A percentile compares a stretch with the other conserved stretches of the same genome.
phyloP scores from a whole-genome alignment of 2,329 filamentous ascomycete species.

The Penicillium palitans region DNA sequence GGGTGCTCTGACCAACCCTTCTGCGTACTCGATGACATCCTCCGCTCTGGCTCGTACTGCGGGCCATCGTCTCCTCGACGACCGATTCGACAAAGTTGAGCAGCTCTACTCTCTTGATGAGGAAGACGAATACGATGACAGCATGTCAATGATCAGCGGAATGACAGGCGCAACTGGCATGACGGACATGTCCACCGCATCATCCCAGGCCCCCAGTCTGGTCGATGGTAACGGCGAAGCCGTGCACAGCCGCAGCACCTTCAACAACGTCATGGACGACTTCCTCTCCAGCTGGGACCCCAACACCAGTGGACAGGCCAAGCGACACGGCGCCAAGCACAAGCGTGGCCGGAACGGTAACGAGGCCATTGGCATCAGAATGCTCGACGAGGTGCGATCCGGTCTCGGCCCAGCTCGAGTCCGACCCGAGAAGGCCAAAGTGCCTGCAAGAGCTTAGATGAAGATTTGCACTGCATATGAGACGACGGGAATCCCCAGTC shows the following conservation, averaged over 20 bases:
- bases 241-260: constrained; percentile 71
- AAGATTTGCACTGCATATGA: constrained; percentile 21
- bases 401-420: constrained; percentile 76
- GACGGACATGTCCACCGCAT: constrained; percentile 52
- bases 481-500: constrained; percentile 25
- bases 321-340: constrained; percentile 48
- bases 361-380: constrained; percentile 76
- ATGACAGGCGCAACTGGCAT: constrained; percentile 58
- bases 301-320: constrained; percentile 43
- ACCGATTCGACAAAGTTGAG: constrained; percentile 87
- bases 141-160: constrained; percentile 52
- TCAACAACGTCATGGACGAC: constrained; percentile 88
- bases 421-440: constrained; percentile 20
- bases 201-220: constrained; percentile 63
- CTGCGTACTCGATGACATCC: constrained; percentile 87
- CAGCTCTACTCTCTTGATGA: constrained; percentile 71
- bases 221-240: constrained; percentile 40
- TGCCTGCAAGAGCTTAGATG: constrained; percentile 35
- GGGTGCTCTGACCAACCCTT: constrained; percentile 84
- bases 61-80: constrained; percentile 79
- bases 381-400: constrained; percentile 84
- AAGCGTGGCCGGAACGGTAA: constrained; percentile 76
- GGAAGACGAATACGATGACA: constrained; percentile 54
- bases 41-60: constrained; percentile 86
- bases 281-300: constrained; percentile 69